phyloP scores from a whole-genome alignment of 176 grass and related monocot species.

The bread wheat (Triticum aestivum) region DNA sequence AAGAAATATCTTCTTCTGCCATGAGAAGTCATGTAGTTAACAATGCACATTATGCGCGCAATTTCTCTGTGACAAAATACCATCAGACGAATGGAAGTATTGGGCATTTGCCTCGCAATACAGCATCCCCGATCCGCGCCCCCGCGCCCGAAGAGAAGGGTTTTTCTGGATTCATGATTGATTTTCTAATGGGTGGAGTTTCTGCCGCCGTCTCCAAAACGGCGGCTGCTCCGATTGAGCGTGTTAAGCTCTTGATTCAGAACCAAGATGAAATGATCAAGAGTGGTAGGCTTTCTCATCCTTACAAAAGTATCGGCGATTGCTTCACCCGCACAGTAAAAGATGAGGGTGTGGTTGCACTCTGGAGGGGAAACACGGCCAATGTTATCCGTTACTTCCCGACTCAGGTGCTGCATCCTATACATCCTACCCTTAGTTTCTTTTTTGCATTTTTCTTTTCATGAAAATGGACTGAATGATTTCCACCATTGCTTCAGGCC shows the following conservation, averaged over 20 bases:
- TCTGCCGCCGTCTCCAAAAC: constrained; percentile 95
- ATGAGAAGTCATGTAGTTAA: constrained; percentile 28
- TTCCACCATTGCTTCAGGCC: constrained; percentile 36
- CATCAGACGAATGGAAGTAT: constrained; percentile 4
- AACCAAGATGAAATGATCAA: constrained; percentile 99
- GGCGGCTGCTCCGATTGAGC: constrained; percentile 88
- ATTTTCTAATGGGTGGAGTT: constrained; percentile 95
- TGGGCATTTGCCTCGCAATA: constrained; percentile 22
- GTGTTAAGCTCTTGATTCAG: constrained; percentile 93
- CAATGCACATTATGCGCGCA: constrained; percentile 22
- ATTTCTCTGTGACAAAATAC: constrained; percentile 14
- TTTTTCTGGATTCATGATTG: constrained; percentile 14
- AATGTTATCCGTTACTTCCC: constrained; percentile 98
- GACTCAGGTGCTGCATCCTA: constrained; percentile 55
- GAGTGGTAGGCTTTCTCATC: constrained; percentile 70
- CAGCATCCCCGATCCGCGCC: constrained; percentile 42
- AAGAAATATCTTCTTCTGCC: constrained; percentile 35
- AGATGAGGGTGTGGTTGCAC: constrained; percentile 67
- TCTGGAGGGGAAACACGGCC: constrained; percentile 90
- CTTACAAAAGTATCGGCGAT: constrained; percentile 90
- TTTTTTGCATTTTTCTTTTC: neutral
- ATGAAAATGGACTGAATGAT: neutral
- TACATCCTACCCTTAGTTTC: neutral
- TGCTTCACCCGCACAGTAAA: constrained; percentile 82
- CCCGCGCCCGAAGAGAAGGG: neutral